Percentiles rank a stretch among this genome's conserved stretches.
phyloP scores from a whole-genome alignment of 306 rosid genomes.

The Cucurbita ficifolia region DNA sequence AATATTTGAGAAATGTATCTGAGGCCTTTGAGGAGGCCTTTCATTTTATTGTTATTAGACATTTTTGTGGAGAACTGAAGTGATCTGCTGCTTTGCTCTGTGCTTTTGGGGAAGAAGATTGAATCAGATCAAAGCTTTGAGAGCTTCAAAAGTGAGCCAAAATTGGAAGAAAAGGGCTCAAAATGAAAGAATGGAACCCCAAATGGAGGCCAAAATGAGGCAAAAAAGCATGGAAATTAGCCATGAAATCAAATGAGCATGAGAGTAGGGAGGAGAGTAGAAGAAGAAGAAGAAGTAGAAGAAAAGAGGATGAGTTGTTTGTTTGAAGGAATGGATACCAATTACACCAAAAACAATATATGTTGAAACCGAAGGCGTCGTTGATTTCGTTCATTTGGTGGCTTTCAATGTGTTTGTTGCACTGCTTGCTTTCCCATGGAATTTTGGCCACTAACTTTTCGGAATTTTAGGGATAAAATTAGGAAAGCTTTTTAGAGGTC shows the following conservation, averaged over 20 bases:
- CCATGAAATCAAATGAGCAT: not conserved
- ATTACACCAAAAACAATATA: no score
- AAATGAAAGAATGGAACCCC: not conserved
- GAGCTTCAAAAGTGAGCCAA: slow-evolving; percentile 7
- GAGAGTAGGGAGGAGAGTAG: not conserved
- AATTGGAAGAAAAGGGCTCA: not conserved
- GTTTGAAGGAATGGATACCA: no score
- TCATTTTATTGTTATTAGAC: slow-evolving; percentile 60
- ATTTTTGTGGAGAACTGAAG: slow-evolving; percentile 1
- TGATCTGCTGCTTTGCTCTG: not conserved
- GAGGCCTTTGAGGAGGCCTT: slow-evolving; percentile 76
- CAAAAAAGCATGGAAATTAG: not conserved
- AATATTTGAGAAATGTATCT: slow-evolving; percentile 85
- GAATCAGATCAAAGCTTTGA: slow-evolving; percentile 7
- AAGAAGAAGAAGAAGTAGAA: not conserved
- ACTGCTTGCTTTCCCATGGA: not conserved
- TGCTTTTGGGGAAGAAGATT: slow-evolving; percentile 5
- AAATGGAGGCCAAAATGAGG: not conserved
- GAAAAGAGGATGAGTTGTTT: not conserved
- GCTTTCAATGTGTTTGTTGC: slow-evolving; percentile 2
- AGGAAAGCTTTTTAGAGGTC: not conserved
- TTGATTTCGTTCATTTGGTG: slow-evolving; percentile 6
- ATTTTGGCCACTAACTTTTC: not conserved
- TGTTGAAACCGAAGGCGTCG: no score
- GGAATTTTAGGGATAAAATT: no score